These are phyloP conservation scores for Xylaria sp. DNA, from an alignment of 2,329 filamentous ascomycete genomes.

Conservation along the genomic window DNA sequence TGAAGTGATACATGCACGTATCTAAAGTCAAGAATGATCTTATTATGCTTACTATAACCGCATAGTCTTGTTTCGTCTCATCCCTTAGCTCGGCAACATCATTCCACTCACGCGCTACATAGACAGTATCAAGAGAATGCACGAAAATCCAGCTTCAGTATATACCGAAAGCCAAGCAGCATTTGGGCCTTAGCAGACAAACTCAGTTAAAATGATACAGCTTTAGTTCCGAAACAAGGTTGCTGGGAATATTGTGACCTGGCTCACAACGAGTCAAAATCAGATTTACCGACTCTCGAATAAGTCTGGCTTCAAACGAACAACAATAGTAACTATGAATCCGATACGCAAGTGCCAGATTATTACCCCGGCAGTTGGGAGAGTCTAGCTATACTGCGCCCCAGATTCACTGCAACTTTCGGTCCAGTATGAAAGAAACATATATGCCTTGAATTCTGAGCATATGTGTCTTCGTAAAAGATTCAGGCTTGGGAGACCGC, in stretches of 20 bases:
- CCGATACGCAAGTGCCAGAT: neutral
- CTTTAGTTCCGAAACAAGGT: neutral
- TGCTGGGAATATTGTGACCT: neutral
- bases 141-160: too few species aligned
- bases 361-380: neutral
- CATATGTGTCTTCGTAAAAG: too few species aligned
- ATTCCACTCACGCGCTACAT: too few species aligned
- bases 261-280: neutral
- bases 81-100: neutral
- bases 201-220: neutral
- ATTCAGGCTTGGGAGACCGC: neutral
- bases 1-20: neutral
- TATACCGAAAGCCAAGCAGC: too few species aligned
- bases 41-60: neutral
- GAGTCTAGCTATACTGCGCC: neutral
- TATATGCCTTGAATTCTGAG: neutral
- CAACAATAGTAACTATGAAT: too few species aligned
- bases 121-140: too few species aligned
- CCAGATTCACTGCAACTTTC: neutral
- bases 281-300: neutral
- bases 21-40: neutral
- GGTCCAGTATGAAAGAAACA: neutral
- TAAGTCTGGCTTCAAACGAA: neutral
- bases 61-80: constrained; percentile 1
- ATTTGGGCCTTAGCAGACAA: neutral